Base-by-base conservation (phyloP, 2,329 filamentous ascomycete genomes). In the Claviceps spartinae region DNA sequence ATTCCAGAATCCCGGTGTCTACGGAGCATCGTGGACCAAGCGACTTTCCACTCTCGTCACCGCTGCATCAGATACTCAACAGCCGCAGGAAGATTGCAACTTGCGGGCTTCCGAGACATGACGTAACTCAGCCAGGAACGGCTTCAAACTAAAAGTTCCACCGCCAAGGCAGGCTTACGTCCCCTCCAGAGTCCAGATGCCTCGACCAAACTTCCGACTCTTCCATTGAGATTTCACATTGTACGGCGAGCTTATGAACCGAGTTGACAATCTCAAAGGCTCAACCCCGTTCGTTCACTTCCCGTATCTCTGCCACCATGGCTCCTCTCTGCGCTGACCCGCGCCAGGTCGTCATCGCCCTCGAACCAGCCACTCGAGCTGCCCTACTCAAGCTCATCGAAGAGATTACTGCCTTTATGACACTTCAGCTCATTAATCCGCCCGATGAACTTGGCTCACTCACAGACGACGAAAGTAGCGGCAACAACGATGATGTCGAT, bases 331-430 rank as follows among this genome's bases (percentile, higher is more conserved):
- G 72, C 52, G 71, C 69, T 38, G 77, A 79, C 55, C 77, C 77
- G 48, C 72, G 75, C 54, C 76, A 77, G 57, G 63, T 80, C 51
- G 70, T 77, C 64, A 72, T 81, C 50, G 69, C 76, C 26, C 69
- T 82, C 42, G 76, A 79, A 56, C 68, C 69, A 30, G 71, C 73
- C 30, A 70, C 72, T 45, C 74, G 78, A 47, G 71, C 70, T 55
- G 76, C 72, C 2, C 70, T 79, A 36, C 72, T 76, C 52, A 65
- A 65, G 47, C 72, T 82, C 20, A 66, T 77, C 24, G 63, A 68
- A 47, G 72, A 78, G 41, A 76, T 80, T 60, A 71, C 69, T n/a
- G 61, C 62, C n/a, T 72, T 73, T 54, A 80, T 81, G 75, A 71
- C 72, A 45, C 68, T 69, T 2, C 71, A 78, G 55, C 61, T 81